phyloP scores from a whole-genome alignment of 495 filamentous ascomycete genomes.

The Tricharina praecox region DNA sequence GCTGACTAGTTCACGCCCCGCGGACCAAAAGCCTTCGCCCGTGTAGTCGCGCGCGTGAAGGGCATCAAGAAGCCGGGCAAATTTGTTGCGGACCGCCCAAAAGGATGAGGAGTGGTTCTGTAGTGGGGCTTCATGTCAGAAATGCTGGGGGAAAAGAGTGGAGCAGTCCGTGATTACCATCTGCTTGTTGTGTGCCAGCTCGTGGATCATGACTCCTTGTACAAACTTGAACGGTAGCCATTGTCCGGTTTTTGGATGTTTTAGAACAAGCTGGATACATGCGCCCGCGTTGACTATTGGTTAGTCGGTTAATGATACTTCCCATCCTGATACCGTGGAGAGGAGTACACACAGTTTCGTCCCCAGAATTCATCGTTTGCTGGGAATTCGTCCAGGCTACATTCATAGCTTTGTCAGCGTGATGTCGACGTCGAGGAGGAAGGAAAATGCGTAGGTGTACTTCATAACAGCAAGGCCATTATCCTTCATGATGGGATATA shows the following conservation, averaged over 20 bases:
- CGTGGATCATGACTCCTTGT: slow-evolving; percentile 52
- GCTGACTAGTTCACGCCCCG: slow-evolving; percentile 41
- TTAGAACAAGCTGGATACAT: slow-evolving; percentile 61
- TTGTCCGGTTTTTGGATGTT: slow-evolving; percentile 37
- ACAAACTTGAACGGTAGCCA: slow-evolving; percentile 65
- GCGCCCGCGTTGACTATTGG: slow-evolving; percentile 56
- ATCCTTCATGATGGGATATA: slow-evolving; percentile 44
- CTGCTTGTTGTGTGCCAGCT: slow-evolving; percentile 60
- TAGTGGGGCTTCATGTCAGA: background rate
- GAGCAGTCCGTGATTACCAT: slow-evolving; percentile 34
- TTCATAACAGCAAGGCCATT: slow-evolving; percentile 51
- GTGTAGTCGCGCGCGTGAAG: slow-evolving; percentile 50
- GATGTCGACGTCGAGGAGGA: background rate
- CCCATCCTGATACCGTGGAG: too few relatives aligned
- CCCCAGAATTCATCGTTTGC: slow-evolving; percentile 51
- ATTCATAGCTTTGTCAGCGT: slow-evolving; percentile 2
- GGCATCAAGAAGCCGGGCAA: slow-evolving; percentile 43
- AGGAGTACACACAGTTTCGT: slow-evolving; percentile 17
- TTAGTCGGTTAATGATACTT: background rate
- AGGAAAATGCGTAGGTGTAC: slow-evolving; percentile 9
- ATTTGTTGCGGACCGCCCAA: slow-evolving; percentile 54
- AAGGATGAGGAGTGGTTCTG: slow-evolving; percentile 52
- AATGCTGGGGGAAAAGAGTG: background rate
- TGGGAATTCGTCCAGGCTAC: slow-evolving; percentile 51
- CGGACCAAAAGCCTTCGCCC: slow-evolving; percentile 63